These are phyloP conservation scores for Hygrophoropsis aurantiaca DNA, from an alignment of 768 basidiomycete genomes.

Conservation along the genomic window DNA sequence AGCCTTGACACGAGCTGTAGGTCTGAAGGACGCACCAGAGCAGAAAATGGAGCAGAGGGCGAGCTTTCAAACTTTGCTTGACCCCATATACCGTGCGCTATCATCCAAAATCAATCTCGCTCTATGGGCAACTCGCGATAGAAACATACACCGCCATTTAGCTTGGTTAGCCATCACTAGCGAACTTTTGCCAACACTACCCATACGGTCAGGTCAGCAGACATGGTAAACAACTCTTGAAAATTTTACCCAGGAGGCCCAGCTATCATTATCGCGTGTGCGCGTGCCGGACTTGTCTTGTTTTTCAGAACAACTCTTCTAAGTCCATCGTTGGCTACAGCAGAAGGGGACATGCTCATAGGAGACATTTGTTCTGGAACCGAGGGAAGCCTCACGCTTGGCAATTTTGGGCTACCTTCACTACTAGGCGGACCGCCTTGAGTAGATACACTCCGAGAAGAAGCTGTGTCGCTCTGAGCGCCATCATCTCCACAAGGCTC, in stretches of 20 bases:
- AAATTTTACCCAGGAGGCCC: constrained; percentile 60
- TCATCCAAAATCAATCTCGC: not conserved
- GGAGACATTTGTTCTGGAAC: constrained; percentile 25
- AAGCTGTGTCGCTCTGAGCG: constrained; percentile 37
- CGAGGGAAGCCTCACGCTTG: constrained; percentile 15
- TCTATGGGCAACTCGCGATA: not conserved
- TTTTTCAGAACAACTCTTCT: constrained; percentile 45
- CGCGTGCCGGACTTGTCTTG: constrained; percentile 43
- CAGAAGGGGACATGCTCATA: constrained; percentile 31
- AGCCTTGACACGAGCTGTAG: not conserved
- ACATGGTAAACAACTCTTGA: not conserved
- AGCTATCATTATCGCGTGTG: constrained; percentile 60
- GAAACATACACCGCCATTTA: constrained; percentile 59
- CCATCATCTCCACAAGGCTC: constrained; percentile 36
- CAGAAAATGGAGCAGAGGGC: constrained; percentile 68
- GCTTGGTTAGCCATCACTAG: constrained; percentile 69
- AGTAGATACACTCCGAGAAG: constrained; percentile 42
- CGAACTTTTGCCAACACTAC: constrained; percentile 75
- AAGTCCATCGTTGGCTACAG: constrained; percentile 41
- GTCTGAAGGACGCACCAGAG: constrained; percentile 43
- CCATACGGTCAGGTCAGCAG: not conserved
- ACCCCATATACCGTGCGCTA: constrained; percentile 73
- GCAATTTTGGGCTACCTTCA: constrained; percentile 3
- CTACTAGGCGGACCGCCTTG: constrained; percentile 7
- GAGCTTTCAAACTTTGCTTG: constrained; percentile 71